Conservation (phyloP, 768 basidiomycete species). For the Auricularia heimuer region DNA sequence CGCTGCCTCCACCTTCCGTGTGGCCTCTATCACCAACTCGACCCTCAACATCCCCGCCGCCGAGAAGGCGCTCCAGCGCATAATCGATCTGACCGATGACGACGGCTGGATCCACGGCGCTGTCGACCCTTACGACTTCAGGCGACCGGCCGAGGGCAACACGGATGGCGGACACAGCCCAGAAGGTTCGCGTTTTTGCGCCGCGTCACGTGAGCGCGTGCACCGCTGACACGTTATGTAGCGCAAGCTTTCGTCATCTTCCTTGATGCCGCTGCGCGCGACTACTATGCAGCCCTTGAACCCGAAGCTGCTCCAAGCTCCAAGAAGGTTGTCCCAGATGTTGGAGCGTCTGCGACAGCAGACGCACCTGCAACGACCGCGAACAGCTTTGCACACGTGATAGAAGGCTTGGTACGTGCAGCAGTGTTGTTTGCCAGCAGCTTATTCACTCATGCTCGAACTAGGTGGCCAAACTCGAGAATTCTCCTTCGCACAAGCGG, state of each 20-base stretch:
- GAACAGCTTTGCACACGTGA: background rate
- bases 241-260: background rate
- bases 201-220: background rate
- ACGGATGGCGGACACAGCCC: slow-evolving; percentile 1
- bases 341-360: too few relatives aligned
- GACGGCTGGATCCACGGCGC: slow-evolving; percentile 4
- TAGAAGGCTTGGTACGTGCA: background rate
- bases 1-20: slow-evolving; percentile 3
- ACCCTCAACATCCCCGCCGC: background rate
- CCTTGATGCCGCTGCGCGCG: background rate
- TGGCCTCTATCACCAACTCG: background rate
- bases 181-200: slow-evolving; percentile 1
- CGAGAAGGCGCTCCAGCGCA: background rate
- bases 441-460: too few relatives aligned
- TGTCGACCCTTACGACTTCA: slow-evolving; percentile 1
- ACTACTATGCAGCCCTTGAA: background rate
- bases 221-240: background rate
- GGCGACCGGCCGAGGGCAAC: background rate
- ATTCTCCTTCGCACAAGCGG: too few relatives aligned
- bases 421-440: background rate
- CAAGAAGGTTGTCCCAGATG: too few relatives aligned
- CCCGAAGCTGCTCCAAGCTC: too few relatives aligned
- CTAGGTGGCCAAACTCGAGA: too few relatives aligned
- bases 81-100: background rate
- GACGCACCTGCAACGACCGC: background rate